Base-by-base conservation (phyloP, 78 protist species). In the Dictyostelium brefeldianum region DNA sequence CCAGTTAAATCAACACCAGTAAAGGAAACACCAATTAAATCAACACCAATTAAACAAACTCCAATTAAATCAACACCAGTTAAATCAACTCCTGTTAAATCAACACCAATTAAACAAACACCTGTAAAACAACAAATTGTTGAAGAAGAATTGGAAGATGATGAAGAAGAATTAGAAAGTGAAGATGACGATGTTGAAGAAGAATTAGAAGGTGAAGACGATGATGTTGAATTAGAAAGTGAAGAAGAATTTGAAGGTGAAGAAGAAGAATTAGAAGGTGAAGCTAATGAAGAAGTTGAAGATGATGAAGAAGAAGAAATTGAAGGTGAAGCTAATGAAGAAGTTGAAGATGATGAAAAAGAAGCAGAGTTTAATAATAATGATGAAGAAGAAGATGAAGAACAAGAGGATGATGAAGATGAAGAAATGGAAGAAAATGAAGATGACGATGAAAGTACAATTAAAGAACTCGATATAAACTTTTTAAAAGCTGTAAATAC, bases 401-500 rank as follows among this genome's bases (percentile, higher is more conserved):
- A 74, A 36, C 25, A 48, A 5, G 62, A 22, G n/a, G 62, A n/a
- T 2, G 41, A 22, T 3, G 67, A 77, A 4, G 65, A 77, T 0
- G 64, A 43, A 0, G 20, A 50, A 2, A 47, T 50, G 5, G 25
- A 51, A 5, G 41, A 27, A 77, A 0, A 18, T 22, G 0, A 50
- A 10, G 47, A 50, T 3, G 80, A 74, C 0, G 14, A 71, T 31
- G 27, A 43, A n/a, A 43, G 46, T n/a, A 43, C 43, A 73, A 67
- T 67, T 18, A 31, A 67, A 31, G 59, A 20, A 56, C 50, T 27
- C 14, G 47, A 47, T 18, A 78, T 48, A 43, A 31, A 51, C 51
- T 43, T 43, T 54, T 43, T 78, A 54, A 78, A 51, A 36, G 83
- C 56, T 43, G 65, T 78, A 73, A 46, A 36, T 73, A 73, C 27